Percentiles rank a stretch among this genome's conserved stretches.
Evolutionary conservation across 306 rosid species (phyloP).

Genomic region (Sindora glabra): DNA sequence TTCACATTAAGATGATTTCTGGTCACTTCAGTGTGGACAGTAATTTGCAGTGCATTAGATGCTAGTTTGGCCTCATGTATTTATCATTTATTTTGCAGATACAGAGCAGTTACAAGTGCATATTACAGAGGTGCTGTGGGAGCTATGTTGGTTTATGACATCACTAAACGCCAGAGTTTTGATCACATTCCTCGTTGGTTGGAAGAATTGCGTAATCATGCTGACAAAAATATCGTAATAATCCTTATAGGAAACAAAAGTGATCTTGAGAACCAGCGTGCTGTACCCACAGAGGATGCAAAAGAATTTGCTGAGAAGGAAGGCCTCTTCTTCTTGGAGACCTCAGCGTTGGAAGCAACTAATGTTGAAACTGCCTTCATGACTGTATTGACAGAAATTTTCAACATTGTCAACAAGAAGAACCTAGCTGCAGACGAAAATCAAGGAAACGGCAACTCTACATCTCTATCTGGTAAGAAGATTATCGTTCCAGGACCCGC

Average conservation of each 20-base stretch:
- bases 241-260: slow-evolving; percentile 83
- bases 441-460: slow-evolving; percentile 62
- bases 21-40: background rate
- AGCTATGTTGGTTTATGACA: slow-evolving; percentile 93
- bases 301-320: slow-evolving; percentile 90
- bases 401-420: slow-evolving; percentile 77
- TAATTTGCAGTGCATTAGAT: background rate
- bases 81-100: slow-evolving; percentile 39
- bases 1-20: no score
- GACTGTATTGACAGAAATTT: slow-evolving; percentile 82
- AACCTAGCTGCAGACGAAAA: slow-evolving; percentile 56
- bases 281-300: slow-evolving; percentile 81
- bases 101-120: slow-evolving; percentile 95
- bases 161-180: slow-evolving; percentile 78
- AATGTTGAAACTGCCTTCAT: slow-evolving; percentile 85
- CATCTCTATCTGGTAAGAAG: slow-evolving; percentile 70
- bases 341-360: slow-evolving; percentile 80
- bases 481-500: slow-evolving; percentile 78
- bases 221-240: slow-evolving; percentile 92
- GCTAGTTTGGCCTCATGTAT: background rate
- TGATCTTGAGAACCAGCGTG: slow-evolving; percentile 86
- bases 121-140: slow-evolving; percentile 97
- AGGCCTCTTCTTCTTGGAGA: slow-evolving; percentile 88
- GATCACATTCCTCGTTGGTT: slow-evolving; percentile 98
- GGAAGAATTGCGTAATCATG: slow-evolving; percentile 88